A percentile compares a stretch with the other conserved stretches of the same genome.
Evolutionary conservation across 2,329 filamentous ascomycete species (phyloP).

Genomic region (Trichoderma polysporum): DNA sequence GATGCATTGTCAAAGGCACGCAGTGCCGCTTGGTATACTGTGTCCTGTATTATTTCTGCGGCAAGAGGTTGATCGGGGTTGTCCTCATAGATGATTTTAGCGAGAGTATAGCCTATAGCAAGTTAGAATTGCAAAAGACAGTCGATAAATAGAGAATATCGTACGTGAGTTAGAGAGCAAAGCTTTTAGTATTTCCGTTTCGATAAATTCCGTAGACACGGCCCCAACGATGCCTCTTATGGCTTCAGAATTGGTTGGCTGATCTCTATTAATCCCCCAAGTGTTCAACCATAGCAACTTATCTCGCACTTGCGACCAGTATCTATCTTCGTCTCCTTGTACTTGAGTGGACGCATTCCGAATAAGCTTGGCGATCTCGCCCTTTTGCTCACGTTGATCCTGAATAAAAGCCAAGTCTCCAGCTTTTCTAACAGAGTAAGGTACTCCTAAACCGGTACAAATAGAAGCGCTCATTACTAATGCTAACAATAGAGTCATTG

Average conservation of each 20-base stretch:
- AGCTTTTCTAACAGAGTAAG: conserved; percentile 52
- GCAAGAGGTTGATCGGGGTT: conserved; percentile 50
- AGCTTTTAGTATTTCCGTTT: conserved; percentile 68
- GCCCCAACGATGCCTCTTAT: conserved; percentile 64
- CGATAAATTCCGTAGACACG: conserved; percentile 60
- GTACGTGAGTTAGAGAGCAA: conserved; percentile 62
- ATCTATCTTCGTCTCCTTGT: conserved; percentile 60
- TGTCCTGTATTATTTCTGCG: conserved; percentile 53
- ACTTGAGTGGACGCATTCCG: conserved; percentile 49
- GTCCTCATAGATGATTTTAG: conserved; percentile 60
- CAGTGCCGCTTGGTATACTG: conserved; percentile 63
- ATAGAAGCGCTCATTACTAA: conserved; percentile 62
- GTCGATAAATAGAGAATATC: conserved; percentile 28
- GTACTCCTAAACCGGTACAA: conserved; percentile 50
- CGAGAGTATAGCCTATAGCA: conserved; percentile 58
- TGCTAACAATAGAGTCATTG: conserved; percentile 61
- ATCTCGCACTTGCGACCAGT: conserved; percentile 61
- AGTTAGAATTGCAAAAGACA: conserved; percentile 17
- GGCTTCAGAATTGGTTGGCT: conserved; percentile 30
- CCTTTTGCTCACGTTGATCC: conserved; percentile 63
- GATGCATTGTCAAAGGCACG: conserved; percentile 77
- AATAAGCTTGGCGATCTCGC: conserved; percentile 59
- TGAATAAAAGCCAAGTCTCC: conserved; percentile 65
- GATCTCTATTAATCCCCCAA: conserved; percentile 55
- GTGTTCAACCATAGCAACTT: conserved; percentile 71